These are phyloP conservation scores for Ceratorhiza oryzae-sativae DNA, from an alignment of 1,284 basidiomycete species.

Conservation along the genomic window DNA sequence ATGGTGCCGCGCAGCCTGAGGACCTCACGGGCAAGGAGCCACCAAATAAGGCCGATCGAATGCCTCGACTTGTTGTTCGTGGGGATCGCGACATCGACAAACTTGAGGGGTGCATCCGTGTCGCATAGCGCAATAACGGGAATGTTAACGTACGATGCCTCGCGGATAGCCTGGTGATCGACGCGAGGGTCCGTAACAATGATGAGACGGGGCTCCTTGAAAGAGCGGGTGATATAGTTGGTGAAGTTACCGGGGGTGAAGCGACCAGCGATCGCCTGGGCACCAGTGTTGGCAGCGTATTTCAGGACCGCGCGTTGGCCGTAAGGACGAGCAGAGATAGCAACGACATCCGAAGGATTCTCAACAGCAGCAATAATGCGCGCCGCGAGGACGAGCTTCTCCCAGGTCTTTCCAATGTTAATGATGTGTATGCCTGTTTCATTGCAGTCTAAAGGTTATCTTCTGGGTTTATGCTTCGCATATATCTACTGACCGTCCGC, in stretches of 20 bases:
- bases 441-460: not conserved
- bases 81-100: constrained; percentile 98
- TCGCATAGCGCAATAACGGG: constrained; percentile 99
- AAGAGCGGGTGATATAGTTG: constrained; percentile 99
- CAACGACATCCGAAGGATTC: constrained; percentile 97
- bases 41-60: constrained; percentile 98
- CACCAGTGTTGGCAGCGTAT: constrained; percentile 97
- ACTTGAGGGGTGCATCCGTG: constrained; percentile 96
- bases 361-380: constrained; percentile 94
- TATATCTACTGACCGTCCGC: constrained; percentile 75
- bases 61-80: constrained; percentile 99
- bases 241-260: constrained; percentile 99
- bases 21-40: constrained; percentile 97
- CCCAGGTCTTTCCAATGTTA: constrained; percentile 99
- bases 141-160: constrained; percentile 99
- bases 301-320: constrained; percentile 99
- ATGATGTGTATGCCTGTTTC: constrained; percentile 88
- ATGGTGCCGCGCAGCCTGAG: constrained; percentile 94
- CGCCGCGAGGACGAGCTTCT: constrained; percentile 96
- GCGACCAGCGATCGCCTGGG: constrained; percentile 97
- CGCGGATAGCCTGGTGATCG: constrained; percentile 99
- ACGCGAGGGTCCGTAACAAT: constrained; percentile 98
- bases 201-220: constrained; percentile 99
- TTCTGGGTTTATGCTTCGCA: not conserved
- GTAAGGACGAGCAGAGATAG: constrained; percentile 97